phyloP scores from a whole-genome alignment of 2,329 filamentous ascomycete genomes.

The Pyrenophora tritici-repentis region DNA sequence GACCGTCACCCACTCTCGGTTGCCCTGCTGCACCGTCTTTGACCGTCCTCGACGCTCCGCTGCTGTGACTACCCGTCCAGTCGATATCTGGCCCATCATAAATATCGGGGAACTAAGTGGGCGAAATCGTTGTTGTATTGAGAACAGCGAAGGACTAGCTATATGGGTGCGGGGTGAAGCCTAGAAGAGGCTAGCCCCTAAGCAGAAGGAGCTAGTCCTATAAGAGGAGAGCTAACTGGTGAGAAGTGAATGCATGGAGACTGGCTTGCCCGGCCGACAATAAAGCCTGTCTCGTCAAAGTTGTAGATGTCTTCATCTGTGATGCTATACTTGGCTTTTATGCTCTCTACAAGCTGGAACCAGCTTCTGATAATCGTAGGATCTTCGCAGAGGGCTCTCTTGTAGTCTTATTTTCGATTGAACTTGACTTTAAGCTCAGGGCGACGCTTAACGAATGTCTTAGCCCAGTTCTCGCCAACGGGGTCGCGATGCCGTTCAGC shows the following conservation, averaged over 20 bases:
- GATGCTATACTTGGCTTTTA: conserved; percentile 12
- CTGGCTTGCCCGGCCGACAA: no score
- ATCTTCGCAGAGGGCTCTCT: conserved; percentile 7
- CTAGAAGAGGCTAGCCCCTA: no score
- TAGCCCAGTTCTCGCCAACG: neutral
- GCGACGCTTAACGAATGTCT: neutral
- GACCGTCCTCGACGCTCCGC: neutral
- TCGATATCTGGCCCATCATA: neutral
- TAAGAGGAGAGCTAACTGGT: no score
- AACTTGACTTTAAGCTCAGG: conserved; percentile 19
- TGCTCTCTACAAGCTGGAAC: conserved; percentile 15
- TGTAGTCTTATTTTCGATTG: conserved; percentile 13
- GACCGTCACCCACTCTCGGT: neutral
- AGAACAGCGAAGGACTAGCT: no score
- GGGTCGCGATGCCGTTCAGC: neutral
- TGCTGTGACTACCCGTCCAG: neutral
- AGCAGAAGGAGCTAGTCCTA: no score
- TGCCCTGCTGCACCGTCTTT: neutral
- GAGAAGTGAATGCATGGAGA: no score
- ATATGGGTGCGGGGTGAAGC: no score
- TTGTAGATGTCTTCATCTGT: conserved; percentile 17
- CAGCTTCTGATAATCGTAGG: conserved; percentile 7
- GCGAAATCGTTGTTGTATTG: no score
- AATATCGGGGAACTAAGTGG: no score
- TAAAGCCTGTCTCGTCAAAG: neutral